Evolutionary conservation across 192 early-diverging fungal genomes (phyloP).

Genomic region (Geranomyces variabilis): DNA sequence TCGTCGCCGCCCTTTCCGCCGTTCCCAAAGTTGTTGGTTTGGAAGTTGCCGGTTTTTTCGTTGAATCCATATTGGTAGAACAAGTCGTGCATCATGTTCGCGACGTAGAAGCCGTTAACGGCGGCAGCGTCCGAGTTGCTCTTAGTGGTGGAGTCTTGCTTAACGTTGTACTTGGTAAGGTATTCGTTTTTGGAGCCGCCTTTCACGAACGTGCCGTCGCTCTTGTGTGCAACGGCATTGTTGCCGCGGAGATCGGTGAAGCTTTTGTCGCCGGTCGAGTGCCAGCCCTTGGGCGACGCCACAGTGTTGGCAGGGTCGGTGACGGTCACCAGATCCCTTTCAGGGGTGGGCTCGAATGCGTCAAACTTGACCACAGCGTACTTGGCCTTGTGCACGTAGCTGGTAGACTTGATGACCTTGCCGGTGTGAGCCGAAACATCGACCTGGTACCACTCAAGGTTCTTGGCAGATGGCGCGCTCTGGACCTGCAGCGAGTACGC

Average conservation of each 20-base stretch:
- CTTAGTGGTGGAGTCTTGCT: constrained; percentile 1
- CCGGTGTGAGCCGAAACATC: constrained; percentile 33
- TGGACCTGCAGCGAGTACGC: constrained; percentile 29
- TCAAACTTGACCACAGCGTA: constrained; percentile 36
- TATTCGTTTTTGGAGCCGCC: constrained; percentile 48
- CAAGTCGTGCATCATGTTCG: constrained; percentile 56
- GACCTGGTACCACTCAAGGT: constrained; percentile 36
- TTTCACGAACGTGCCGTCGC: constrained; percentile 4
- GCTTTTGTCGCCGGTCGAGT: constrained; percentile 28
- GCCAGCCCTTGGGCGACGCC: constrained; percentile 53
- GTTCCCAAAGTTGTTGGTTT: constrained; percentile 24
- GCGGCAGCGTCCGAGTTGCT: constrained; percentile 28
- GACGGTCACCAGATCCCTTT: constrained; percentile 28
- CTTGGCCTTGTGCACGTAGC: constrained; percentile 21
- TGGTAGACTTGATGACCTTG: constrained; percentile 24
- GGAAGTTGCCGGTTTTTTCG: constrained; percentile 76
- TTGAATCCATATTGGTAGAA: constrained; percentile 65
- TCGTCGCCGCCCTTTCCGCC: constrained; percentile 31
- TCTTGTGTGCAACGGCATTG: constrained; percentile 15
- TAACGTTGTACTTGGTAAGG: constrained; percentile 34
- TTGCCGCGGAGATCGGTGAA: constrained; percentile 47
- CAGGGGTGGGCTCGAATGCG: background rate
- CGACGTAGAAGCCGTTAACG: constrained; percentile 35
- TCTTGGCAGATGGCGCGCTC: background rate
- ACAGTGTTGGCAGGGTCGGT: constrained; percentile 32